Evolutionary conservation across 2,329 filamentous ascomycete species (phyloP), one percentile per base, ranked within the genome.

Genomic region (Pezicula carpinea): DNA sequence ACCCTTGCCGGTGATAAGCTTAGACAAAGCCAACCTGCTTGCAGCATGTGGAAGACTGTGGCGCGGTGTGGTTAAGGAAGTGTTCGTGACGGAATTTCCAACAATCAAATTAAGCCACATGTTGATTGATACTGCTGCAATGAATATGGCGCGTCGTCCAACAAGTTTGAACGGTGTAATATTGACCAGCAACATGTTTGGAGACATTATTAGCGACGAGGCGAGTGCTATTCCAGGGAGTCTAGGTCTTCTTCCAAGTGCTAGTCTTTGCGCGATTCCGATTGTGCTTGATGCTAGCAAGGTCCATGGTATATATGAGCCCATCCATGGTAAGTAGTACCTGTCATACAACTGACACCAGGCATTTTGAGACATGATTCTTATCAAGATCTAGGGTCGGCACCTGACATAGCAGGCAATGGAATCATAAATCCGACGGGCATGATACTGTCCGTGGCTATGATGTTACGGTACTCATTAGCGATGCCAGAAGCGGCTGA

Each of bases 381-480:
- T 40, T 4, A 40, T 23, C 19, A 19, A 40, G 17, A 21, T 40
- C n/a, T 26, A 40, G 38, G 38, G 22, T 40, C 32, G 33, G 19
- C 19, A 38, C 23, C 33, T 23, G 33, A 34, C 19, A 44, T 44
- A n/a, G 42, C 42, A 11, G 42, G 42, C 21, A 35, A 14, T 53
- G 55, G 57, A 8, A 44, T 38, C n/a, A 36, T 36, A 36, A 44
- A 44, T 14, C 43, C 43, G 13, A 36, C 35, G 11, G 43, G 32
- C 4, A 44, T 38, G 32, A 44, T 44, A 29, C 43, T 44, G 5
- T 44, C 19, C 15, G 43, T 38, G 7, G 43, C 43, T 4, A 44
- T 44, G 43, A 44, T 44, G 43, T 26, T 44, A 15, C 31, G 32
- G 4, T 44, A 44, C 31, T 44, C 43, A 5, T 44, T 44, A 11